phyloP scores from a whole-genome alignment of 2,329 filamentous ascomycete species.

The Ophiocordyceps unilateralis region DNA sequence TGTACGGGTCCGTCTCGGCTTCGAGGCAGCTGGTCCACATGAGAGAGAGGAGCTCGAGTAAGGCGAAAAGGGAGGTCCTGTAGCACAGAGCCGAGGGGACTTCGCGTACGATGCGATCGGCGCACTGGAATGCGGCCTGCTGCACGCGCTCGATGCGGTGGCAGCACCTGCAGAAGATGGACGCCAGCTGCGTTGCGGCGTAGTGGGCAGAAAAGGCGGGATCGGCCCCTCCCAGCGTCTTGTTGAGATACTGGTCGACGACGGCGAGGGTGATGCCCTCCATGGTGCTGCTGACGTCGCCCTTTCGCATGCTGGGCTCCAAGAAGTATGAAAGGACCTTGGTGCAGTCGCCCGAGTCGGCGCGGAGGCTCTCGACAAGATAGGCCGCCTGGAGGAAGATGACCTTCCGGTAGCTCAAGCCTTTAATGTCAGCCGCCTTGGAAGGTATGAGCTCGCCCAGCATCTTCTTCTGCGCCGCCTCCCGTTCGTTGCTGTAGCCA shows the following conservation, averaged over 20 bases:
- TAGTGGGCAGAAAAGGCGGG: constrained; percentile 79
- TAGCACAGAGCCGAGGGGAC: constrained; percentile 85
- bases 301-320: constrained; percentile 64
- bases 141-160: constrained; percentile 88
- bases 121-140: constrained; percentile 65
- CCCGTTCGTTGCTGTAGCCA: constrained; percentile 65
- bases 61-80: constrained; percentile 74
- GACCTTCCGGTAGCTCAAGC: constrained; percentile 73
- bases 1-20: constrained; percentile 84
- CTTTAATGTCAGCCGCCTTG: constrained; percentile 61
- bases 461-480: constrained; percentile 63
- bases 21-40: constrained; percentile 95
- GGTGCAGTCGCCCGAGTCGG: constrained; percentile 75
- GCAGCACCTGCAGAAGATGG: constrained; percentile 76
- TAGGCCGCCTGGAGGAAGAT: constrained; percentile 87
- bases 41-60: constrained; percentile 78
- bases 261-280: constrained; percentile 48
- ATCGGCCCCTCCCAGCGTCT: constrained; percentile 52
- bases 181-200: constrained; percentile 72
- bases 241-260: constrained; percentile 62
- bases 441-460: constrained; percentile 58
- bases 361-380: constrained; percentile 74
- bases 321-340: constrained; percentile 83
- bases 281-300: constrained; percentile 47
- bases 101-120: constrained; percentile 68